Percentiles rank a stretch among this genome's conserved stretches.
Evolutionary conservation across 2,329 filamentous ascomycete genomes (phyloP).

Genomic region (Curvularia spicifera): DNA sequence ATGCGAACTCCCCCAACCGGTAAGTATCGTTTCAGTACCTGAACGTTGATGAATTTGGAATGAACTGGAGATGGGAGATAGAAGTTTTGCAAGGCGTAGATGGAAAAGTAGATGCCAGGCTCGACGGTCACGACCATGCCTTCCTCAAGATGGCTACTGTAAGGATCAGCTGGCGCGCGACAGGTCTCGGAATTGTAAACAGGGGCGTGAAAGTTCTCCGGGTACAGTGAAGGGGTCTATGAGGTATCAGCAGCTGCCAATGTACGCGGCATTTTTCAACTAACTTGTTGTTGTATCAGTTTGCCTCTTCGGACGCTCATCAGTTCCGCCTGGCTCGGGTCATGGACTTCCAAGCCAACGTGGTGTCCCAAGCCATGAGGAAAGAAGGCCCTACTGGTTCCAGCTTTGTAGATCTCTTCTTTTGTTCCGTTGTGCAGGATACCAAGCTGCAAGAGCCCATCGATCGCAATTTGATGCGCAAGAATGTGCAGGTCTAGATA

Average conservation of each 20-base stretch:
- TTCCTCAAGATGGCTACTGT: constrained; percentile 53
- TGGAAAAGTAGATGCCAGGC: constrained; percentile 78
- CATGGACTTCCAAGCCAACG: constrained; percentile 90
- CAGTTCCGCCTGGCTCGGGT: constrained; percentile 54
- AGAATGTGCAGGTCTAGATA: constrained; percentile 76
- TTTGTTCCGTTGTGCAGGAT: constrained; percentile 69
- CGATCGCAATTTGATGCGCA: constrained; percentile 74
- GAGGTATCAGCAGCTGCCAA: constrained; percentile 16
- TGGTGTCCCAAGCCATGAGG: constrained; percentile 92
- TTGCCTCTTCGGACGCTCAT: constrained; percentile 42
- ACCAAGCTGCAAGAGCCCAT: constrained; percentile 73
- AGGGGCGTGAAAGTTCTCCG: constrained; percentile 41
- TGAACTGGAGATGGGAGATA: constrained; percentile 76
- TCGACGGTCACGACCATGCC: constrained; percentile 65
- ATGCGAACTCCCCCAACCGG: constrained; percentile 77
- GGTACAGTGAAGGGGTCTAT: constrained; percentile 42
- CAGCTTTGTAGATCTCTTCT: constrained; percentile 75
- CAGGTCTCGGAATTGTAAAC: constrained; percentile 42
- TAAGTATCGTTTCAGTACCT: constrained; percentile 80
- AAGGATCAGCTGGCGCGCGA: constrained; percentile 40
- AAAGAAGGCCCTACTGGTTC: constrained; percentile 89
- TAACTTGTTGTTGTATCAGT: constrained; percentile 34
- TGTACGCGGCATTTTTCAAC: not conserved
- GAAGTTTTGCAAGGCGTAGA: constrained; percentile 78
- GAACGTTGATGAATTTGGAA: constrained; percentile 75